Evolutionary conservation across 2,329 filamentous ascomycete species (phyloP).

Genomic region (Aspergillus quadricinctus): DNA sequence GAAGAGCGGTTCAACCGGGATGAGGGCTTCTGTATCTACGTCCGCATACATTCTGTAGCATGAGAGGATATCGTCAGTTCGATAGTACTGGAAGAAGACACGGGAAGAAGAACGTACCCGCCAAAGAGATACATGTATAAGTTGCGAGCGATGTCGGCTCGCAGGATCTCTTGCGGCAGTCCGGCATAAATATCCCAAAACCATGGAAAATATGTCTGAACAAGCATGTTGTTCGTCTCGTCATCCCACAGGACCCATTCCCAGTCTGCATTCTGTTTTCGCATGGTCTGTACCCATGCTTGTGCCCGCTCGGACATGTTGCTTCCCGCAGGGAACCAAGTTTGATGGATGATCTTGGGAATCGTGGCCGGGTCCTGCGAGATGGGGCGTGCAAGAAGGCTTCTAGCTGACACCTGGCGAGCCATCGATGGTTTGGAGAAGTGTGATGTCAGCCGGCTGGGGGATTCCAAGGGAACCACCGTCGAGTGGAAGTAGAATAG

Average conservation of each 20-base stretch:
- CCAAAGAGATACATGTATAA: conserved; percentile 19
- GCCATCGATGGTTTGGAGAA: background rate
- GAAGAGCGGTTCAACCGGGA: conserved; percentile 13
- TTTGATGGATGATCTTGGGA: conserved; percentile 19
- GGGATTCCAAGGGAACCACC: background rate
- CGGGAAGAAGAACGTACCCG: conserved; percentile 7
- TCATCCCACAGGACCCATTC: conserved; percentile 21
- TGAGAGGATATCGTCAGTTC: background rate
- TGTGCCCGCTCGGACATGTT: conserved; percentile 18
- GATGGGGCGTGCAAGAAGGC: conserved; percentile 12
- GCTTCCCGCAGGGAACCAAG: conserved; percentile 19
- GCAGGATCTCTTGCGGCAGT: conserved; percentile 17
- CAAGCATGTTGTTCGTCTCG: conserved; percentile 13
- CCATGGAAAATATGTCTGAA: conserved; percentile 16
- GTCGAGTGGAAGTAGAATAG: background rate
- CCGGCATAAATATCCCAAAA: conserved; percentile 12
- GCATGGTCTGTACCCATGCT: conserved; percentile 14
- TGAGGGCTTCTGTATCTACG: conserved; percentile 19
- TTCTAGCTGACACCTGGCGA: conserved; percentile 3
- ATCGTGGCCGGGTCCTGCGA: conserved; percentile 11
- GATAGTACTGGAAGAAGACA: too few relatives aligned
- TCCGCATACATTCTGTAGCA: conserved; percentile 17
- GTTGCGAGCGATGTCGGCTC: conserved; percentile 16
- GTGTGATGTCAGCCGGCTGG: background rate
- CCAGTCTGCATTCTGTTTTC: conserved; percentile 13